phyloP scores from a whole-genome alignment of 495 filamentous ascomycete genomes.

The Staphylotrichum tortipilum region DNA sequence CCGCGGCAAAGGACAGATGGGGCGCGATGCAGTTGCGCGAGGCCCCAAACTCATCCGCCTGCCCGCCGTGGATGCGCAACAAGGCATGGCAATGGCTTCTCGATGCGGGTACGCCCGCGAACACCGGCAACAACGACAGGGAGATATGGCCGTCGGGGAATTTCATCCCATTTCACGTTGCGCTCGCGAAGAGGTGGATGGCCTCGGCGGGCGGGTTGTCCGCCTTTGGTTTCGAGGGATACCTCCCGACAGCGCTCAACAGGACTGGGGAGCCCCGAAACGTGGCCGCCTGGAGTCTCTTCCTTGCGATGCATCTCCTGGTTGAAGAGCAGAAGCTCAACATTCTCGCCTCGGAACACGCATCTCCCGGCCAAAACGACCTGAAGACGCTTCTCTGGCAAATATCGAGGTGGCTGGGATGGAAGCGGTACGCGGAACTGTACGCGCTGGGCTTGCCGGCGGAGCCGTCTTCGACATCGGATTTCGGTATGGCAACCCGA shows the following conservation, averaged over 20 bases:
- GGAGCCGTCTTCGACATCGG: constrained; percentile 12
- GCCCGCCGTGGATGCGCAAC: constrained; percentile 57
- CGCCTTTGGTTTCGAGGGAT: constrained; percentile 46
- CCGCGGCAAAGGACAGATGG: constrained; percentile 24
- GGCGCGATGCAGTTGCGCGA: constrained; percentile 30
- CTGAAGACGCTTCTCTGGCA: constrained; percentile 69
- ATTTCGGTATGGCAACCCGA: constrained; percentile 16
- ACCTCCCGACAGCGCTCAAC: constrained; percentile 52
- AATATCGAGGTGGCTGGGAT: constrained; percentile 75
- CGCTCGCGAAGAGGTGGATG: constrained; percentile 47
- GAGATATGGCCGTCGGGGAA: constrained; percentile 17
- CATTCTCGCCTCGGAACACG: constrained; percentile 48
- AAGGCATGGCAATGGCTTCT: constrained; percentile 68
- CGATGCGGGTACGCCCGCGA: constrained; percentile 40
- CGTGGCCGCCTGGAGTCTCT: constrained; percentile 54
- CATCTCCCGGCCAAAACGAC: constrained; percentile 42
- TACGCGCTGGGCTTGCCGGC: constrained; percentile 64
- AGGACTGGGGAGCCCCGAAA: constrained; percentile 47
- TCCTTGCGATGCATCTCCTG: constrained; percentile 74
- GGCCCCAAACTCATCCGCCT: constrained; percentile 43
- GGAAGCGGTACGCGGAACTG: constrained; percentile 61
- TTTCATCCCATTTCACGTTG: constrained; percentile 38
- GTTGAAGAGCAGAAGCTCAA: constrained; percentile 85
- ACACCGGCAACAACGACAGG: constrained; percentile 6
- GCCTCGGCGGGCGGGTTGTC: constrained; percentile 44